Percentiles rank a stretch among this genome's conserved stretches.
phyloP scores from a whole-genome alignment of 2,329 filamentous ascomycete species.

The Diplodia seriata region DNA sequence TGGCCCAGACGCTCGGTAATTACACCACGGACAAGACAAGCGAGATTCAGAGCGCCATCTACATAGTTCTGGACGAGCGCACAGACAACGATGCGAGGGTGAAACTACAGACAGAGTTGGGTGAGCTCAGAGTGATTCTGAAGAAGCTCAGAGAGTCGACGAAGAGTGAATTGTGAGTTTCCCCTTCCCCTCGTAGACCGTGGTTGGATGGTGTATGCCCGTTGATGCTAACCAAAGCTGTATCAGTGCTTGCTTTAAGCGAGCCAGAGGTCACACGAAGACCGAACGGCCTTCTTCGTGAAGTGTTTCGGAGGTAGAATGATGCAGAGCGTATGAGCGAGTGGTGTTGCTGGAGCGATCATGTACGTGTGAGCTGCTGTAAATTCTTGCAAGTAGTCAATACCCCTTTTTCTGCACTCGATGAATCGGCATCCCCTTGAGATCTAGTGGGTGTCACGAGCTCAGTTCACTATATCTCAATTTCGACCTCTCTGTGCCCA shows the following conservation, averaged over 20 bases:
- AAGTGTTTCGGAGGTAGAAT: background rate
- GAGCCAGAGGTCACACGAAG: constrained; percentile 29
- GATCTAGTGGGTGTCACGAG: background rate
- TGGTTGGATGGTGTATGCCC: background rate
- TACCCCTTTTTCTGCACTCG: constrained; percentile 17
- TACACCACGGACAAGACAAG: constrained; percentile 86
- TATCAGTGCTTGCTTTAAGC: constrained; percentile 32
- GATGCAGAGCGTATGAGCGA: background rate
- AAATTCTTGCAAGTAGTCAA: constrained; percentile 20
- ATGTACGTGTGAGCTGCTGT: background rate
- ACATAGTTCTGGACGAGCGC: constrained; percentile 85
- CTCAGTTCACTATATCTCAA: too few relatives aligned
- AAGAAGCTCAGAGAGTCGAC: constrained; percentile 63
- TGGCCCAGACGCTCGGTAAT: constrained; percentile 88
- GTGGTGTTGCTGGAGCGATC: background rate
- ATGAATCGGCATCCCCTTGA: background rate
- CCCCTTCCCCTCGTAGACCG: background rate
- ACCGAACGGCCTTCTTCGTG: constrained; percentile 22
- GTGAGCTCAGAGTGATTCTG: constrained; percentile 84
- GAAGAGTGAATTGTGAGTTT: constrained; percentile 44
- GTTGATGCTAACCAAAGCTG: constrained; percentile 7
- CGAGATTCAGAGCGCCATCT: constrained; percentile 86
- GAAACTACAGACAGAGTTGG: constrained; percentile 82
- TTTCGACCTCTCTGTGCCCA: too few relatives aligned
- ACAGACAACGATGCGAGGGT: constrained; percentile 87